A percentile compares a stretch with the other conserved stretches of the same genome.
phyloP scores from a whole-genome alignment of 305 asterid species.

The Ilex paraguariensis region DNA sequence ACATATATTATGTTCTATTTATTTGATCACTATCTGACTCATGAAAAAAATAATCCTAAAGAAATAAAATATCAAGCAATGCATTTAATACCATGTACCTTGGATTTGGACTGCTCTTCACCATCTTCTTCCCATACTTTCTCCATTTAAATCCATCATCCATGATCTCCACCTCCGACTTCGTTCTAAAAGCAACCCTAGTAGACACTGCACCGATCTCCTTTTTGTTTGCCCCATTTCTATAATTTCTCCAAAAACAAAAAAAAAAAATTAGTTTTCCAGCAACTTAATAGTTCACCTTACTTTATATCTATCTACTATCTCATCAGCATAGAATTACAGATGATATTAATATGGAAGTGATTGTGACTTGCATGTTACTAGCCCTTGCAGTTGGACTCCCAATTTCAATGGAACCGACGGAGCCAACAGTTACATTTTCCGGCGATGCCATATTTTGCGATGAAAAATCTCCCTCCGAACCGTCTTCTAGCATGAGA shows the following conservation, averaged over 20 bases:
- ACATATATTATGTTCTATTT: too few species aligned
- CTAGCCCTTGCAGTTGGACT: conserved; percentile 3
- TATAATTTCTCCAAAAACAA: too few species aligned
- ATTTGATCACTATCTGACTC: not conserved
- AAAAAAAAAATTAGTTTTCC: too few species aligned
- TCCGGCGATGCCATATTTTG: not conserved
- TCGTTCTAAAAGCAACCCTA: conserved; percentile 79
- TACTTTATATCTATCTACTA: too few species aligned
- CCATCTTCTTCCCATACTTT: conserved; percentile 96
- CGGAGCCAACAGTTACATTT: not conserved
- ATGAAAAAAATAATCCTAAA: too few species aligned
- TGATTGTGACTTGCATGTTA: conserved; percentile 19
- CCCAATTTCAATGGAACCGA: not conserved
- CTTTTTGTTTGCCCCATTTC: not conserved
- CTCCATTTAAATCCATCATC: conserved; percentile 97
- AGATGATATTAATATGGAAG: too few species aligned
- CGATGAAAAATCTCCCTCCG: not conserved
- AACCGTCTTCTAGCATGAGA: conserved; percentile 15
- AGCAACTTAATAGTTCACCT: too few species aligned
- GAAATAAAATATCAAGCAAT: too few species aligned
- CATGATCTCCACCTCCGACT: conserved; percentile 67
- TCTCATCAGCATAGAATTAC: too few species aligned
- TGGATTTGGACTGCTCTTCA: conserved; percentile 88
- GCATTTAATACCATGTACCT: conserved; percentile 28
- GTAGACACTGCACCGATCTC: conserved; percentile 42